Percentiles rank a stretch among this genome's conserved stretches.
Evolutionary conservation across 2,329 filamentous ascomycete genomes (phyloP).

Genomic region (Gnomoniopsis smithogilvyi): DNA sequence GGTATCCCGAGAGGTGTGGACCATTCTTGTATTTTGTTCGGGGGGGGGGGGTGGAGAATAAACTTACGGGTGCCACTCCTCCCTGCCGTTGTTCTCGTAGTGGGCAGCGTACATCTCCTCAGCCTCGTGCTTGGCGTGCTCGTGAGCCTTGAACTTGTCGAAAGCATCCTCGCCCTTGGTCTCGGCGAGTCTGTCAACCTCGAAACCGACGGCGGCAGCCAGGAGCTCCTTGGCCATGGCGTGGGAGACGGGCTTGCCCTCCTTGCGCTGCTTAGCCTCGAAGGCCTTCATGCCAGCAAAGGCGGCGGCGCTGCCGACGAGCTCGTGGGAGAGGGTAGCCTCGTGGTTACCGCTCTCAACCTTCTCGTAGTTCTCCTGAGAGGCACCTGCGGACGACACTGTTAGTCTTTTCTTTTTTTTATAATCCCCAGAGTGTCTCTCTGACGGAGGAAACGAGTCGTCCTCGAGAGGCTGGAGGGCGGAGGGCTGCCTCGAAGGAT

Average conservation of each 20-base stretch:
- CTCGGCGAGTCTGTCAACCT: constrained; percentile 74
- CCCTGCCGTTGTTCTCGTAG: constrained; percentile 48
- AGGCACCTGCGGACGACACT: not conserved
- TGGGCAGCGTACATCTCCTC: constrained; percentile 61
- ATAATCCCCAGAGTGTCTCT: too few species aligned
- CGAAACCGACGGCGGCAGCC: constrained; percentile 67
- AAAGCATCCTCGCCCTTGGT: constrained; percentile 62
- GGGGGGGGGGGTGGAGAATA: not conserved
- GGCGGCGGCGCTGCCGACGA: constrained; percentile 70
- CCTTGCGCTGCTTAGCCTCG: constrained; percentile 68
- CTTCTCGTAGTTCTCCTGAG: constrained; percentile 36
- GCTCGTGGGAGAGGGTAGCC: constrained; percentile 67
- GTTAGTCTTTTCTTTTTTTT: not conserved
- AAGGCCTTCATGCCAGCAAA: constrained; percentile 80
- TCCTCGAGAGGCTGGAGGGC: not conserved
- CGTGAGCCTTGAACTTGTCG: constrained; percentile 56
- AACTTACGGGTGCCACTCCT: constrained; percentile 57
- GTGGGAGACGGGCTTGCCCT: constrained; percentile 71
- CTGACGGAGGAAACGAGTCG: not conserved
- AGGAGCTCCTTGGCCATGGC: constrained; percentile 75
- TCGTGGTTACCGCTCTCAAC: constrained; percentile 49
- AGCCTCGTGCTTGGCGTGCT: constrained; percentile 55
- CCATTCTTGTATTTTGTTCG: too few species aligned
- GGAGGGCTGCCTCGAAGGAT: not conserved
- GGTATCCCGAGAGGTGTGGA: too few species aligned